A percentile compares a stretch with the other conserved stretches of the same genome.
These are phyloP conservation scores for Eucalyptus decipiens DNA, from an alignment of 345 rosid genomes.

Conservation along the genomic window DNA sequence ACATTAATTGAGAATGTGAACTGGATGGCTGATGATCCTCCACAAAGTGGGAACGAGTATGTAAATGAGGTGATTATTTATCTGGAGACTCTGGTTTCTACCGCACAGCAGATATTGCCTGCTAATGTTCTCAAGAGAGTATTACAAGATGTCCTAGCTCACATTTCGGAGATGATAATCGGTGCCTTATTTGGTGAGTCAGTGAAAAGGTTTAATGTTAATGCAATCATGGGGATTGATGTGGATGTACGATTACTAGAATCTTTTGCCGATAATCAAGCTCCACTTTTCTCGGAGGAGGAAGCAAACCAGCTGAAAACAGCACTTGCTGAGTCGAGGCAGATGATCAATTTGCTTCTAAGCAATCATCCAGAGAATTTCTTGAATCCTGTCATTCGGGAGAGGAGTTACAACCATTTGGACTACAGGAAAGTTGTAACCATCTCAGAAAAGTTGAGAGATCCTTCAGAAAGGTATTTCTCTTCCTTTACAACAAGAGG, in stretches of 20 bases:
- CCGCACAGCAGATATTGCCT: constrained; percentile 95
- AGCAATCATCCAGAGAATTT: constrained; percentile 92
- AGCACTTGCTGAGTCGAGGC: constrained; percentile 76
- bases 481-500: constrained; percentile 92
- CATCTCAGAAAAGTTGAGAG: constrained; percentile 82
- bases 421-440: constrained; percentile 74
- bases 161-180: constrained; percentile 78
- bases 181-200: constrained; percentile 57
- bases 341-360: constrained; percentile 69
- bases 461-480: constrained; percentile 80
- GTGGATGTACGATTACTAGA: constrained; percentile 76
- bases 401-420: constrained; percentile 70
- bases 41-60: constrained; percentile 81
- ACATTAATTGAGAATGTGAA: constrained; percentile 83
- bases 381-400: constrained; percentile 76
- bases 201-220: constrained; percentile 71
- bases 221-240: constrained; percentile 77
- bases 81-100: constrained; percentile 85
- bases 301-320: constrained; percentile 73
- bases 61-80: constrained; percentile 89
- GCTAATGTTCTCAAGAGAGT: constrained; percentile 69
- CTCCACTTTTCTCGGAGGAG: constrained; percentile 56
- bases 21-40: constrained; percentile 86
- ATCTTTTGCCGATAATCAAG: constrained; percentile 72
- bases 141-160: constrained; percentile 65